Percentiles rank a stretch among this genome's conserved stretches.
phyloP scores from a whole-genome alignment of 768 basidiomycete genomes.

The Tremella fuciformis region DNA sequence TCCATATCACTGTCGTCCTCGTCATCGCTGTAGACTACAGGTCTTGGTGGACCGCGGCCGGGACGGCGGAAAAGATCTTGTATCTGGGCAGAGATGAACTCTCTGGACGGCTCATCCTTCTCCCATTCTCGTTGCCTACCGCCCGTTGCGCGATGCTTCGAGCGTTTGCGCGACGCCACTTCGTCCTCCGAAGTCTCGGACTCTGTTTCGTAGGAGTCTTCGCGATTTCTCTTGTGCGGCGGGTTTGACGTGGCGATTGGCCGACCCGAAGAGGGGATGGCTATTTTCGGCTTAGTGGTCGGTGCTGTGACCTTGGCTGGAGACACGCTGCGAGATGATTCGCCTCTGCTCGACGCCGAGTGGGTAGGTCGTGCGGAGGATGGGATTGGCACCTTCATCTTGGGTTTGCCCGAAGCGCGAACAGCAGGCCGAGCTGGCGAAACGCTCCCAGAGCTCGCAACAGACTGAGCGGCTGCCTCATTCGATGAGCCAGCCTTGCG shows the following conservation, averaged over 20 bases:
- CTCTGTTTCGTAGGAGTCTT: constrained; percentile 4
- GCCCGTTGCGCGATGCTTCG: not conserved
- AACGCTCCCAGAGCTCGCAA: not conserved
- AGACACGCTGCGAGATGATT: not conserved
- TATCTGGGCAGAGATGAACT: constrained; percentile 30
- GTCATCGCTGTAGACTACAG: constrained; percentile 9
- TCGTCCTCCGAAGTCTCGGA: not conserved
- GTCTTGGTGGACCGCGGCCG: constrained; percentile 13
- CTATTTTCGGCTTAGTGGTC: constrained; percentile 7
- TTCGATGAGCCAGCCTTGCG: constrained; percentile 11
- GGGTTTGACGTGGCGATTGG: not conserved
- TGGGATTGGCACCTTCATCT: constrained; percentile 20
- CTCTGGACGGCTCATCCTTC: constrained; percentile 9
- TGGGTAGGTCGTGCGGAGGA: constrained; percentile 20
- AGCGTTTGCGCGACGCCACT: constrained; percentile 1
- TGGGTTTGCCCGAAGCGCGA: not conserved
- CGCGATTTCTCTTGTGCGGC: not conserved
- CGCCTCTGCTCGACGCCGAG: not conserved
- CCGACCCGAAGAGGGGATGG: constrained; percentile 3
- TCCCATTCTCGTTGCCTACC: not conserved
- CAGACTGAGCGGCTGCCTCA: not conserved
- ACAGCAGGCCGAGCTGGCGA: not conserved
- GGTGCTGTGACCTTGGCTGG: not conserved
- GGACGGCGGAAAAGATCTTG: constrained; percentile 38
- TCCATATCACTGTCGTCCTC: constrained; percentile 42